Evolutionary conservation across 2,329 filamentous ascomycete species (phyloP).

Genomic region (Rutstroemia sp.): DNA sequence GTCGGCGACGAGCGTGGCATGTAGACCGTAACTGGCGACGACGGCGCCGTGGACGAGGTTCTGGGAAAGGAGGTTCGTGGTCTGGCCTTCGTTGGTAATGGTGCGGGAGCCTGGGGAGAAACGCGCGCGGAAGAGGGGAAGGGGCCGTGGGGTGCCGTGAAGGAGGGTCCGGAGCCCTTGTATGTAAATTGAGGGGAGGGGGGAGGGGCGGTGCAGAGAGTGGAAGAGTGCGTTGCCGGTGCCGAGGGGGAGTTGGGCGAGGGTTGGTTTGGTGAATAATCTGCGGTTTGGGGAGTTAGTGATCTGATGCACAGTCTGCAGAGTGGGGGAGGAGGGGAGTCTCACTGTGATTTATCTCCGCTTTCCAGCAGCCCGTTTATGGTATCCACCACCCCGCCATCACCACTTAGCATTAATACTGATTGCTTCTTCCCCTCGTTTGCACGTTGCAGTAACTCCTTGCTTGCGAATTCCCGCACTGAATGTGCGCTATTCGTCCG

Average conservation of each 20-base stretch:
- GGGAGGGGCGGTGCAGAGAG: conserved; percentile 44
- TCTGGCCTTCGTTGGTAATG: conserved; percentile 32
- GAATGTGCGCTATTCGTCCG: conserved; percentile 56
- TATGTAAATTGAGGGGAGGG: conserved; percentile 35
- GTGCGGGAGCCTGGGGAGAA: conserved; percentile 50
- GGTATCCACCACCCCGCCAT: conserved; percentile 78
- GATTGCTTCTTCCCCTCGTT: conserved; percentile 44
- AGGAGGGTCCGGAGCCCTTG: conserved; percentile 51
- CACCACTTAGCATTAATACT: conserved; percentile 75
- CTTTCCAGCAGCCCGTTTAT: conserved; percentile 55
- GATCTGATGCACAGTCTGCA: conserved; percentile 11
- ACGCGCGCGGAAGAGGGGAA: conserved; percentile 55
- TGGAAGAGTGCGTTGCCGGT: conserved; percentile 60
- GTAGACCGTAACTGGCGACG: conserved; percentile 84
- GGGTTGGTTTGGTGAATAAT: conserved; percentile 32
- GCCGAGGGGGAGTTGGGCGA: conserved; percentile 53
- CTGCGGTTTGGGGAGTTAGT: conserved; percentile 10
- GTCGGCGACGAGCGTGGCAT: conserved; percentile 82
- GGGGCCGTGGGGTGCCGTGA: conserved; percentile 41
- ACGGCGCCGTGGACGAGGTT: conserved; percentile 61
- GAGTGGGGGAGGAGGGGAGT: conserved; percentile 2
- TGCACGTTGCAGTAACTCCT: conserved; percentile 41
- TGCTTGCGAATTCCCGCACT: conserved; percentile 54
- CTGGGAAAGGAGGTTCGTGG: conserved; percentile 18
- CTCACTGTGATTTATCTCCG: conserved; percentile 18